phyloP scores from a whole-genome alignment of 2,329 filamentous ascomycete genomes.

The Arthroderma uncinatum region DNA sequence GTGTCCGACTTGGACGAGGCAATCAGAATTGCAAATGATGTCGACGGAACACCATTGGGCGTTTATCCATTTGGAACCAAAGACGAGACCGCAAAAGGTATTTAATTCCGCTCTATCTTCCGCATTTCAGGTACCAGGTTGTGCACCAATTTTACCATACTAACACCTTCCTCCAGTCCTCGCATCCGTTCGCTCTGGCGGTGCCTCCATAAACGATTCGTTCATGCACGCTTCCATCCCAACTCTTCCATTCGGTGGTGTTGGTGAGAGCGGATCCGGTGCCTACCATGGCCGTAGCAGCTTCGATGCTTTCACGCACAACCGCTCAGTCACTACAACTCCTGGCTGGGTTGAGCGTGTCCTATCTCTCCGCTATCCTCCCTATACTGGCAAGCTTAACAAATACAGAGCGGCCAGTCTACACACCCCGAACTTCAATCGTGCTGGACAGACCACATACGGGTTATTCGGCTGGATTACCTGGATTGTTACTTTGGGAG shows the following conservation, averaged over 20 bases:
- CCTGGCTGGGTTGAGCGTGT: conserved; percentile 50
- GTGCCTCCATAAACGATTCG: conserved; percentile 47
- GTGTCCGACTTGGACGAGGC: conserved; percentile 74
- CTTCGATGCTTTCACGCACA: conserved; percentile 53
- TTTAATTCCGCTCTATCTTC: conserved; percentile 6
- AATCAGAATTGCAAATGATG: conserved; percentile 65
- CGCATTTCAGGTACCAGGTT: not conserved
- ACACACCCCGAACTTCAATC: conserved; percentile 50
- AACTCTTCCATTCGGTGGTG: conserved; percentile 69
- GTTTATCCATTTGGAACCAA: conserved; percentile 79
- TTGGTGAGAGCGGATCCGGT: conserved; percentile 67
- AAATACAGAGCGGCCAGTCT: conserved; percentile 42
- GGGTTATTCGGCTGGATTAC: conserved; percentile 29
- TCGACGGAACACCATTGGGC: conserved; percentile 73
- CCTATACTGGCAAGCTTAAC: conserved; percentile 47
- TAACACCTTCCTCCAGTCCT: conserved; percentile 40
- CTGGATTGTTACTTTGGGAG: conserved; percentile 32
- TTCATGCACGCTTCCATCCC: conserved; percentile 61
- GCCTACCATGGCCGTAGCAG: conserved; percentile 64
- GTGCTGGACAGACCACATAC: conserved; percentile 38
- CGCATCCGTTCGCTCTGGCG: conserved; percentile 53
- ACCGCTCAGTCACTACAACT: conserved; percentile 47
- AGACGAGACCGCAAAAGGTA: conserved; percentile 63
- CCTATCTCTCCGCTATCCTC: conserved; percentile 49
- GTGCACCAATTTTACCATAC: not conserved